Evolutionary conservation across 306 rosid genomes (phyloP).

Genomic region (Sesbania bispinosa): DNA sequence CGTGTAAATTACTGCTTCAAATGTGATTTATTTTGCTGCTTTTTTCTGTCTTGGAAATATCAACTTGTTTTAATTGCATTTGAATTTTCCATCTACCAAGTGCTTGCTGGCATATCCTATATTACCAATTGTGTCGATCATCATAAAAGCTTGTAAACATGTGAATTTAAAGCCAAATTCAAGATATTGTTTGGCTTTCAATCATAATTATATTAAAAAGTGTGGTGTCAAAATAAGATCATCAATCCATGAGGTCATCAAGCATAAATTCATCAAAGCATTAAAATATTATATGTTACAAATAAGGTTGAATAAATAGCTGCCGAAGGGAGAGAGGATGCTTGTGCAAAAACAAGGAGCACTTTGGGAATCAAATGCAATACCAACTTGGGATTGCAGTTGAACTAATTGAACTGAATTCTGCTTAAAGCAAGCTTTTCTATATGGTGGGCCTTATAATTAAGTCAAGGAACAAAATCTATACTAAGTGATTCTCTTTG

Average conservation of each 20-base stretch:
- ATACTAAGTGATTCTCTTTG: slow-evolving; percentile 1
- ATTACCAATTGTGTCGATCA: background rate
- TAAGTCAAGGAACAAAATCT: background rate
- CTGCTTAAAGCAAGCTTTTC: background rate
- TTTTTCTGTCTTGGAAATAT: background rate
- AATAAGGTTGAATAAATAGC: background rate
- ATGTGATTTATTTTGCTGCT: background rate
- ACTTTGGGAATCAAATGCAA: too few relatives aligned
- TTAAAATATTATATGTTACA: background rate
- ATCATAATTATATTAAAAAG: background rate
- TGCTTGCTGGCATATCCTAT: background rate
- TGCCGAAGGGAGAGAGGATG: background rate
- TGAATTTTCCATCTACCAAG: background rate
- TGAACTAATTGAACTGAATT: background rate
- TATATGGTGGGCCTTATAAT: background rate
- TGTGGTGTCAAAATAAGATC: slow-evolving; percentile 10
- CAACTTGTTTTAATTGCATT: background rate
- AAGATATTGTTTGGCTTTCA: background rate
- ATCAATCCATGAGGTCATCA: background rate
- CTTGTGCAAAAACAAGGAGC: background rate
- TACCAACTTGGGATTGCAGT: background rate
- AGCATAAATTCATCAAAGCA: background rate
- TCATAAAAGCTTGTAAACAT: background rate
- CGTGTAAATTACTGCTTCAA: background rate
- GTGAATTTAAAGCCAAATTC: background rate